phyloP scores from a whole-genome alignment of 306 rosid species.

The Lathyrus sativus region DNA sequence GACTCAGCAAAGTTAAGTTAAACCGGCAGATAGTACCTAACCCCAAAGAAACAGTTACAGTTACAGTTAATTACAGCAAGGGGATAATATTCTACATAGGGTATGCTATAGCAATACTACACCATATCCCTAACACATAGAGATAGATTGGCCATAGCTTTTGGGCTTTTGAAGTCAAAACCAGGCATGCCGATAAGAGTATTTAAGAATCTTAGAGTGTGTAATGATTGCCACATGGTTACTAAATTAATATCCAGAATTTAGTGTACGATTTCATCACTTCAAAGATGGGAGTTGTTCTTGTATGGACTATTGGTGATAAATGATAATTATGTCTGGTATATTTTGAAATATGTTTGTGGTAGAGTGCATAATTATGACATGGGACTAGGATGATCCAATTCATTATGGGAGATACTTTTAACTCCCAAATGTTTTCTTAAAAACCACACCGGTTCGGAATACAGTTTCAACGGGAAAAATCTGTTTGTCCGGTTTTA shows the following conservation, averaged over 20 bases:
- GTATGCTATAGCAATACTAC: too few relatives aligned
- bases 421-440: background rate
- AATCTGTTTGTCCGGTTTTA: background rate
- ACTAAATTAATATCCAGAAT: conserved; percentile 56
- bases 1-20: too few relatives aligned
- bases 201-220: conserved; percentile 75
- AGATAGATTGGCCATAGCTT: conserved; percentile 79
- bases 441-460: background rate
- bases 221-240: conserved; percentile 70
- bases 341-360: too few relatives aligned
- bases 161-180: conserved; percentile 59
- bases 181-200: conserved; percentile 55
- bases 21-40: too few relatives aligned
- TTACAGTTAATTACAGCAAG: too few relatives aligned
- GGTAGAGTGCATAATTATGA: too few relatives aligned
- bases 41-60: too few relatives aligned
- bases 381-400: too few relatives aligned
- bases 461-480: background rate
- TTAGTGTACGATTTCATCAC: conserved; percentile 71
- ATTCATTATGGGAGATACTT: conserved; percentile 3
- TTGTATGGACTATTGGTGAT: conserved; percentile 52
- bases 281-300: conserved; percentile 69
- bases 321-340: background rate
- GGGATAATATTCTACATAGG: too few relatives aligned
- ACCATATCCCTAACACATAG: too few relatives aligned